Percentiles rank a stretch among this genome's conserved stretches.
phyloP scores from a whole-genome alignment of 164 flowering plant species.

The Kalanchoe fedtschenkoi region DNA sequence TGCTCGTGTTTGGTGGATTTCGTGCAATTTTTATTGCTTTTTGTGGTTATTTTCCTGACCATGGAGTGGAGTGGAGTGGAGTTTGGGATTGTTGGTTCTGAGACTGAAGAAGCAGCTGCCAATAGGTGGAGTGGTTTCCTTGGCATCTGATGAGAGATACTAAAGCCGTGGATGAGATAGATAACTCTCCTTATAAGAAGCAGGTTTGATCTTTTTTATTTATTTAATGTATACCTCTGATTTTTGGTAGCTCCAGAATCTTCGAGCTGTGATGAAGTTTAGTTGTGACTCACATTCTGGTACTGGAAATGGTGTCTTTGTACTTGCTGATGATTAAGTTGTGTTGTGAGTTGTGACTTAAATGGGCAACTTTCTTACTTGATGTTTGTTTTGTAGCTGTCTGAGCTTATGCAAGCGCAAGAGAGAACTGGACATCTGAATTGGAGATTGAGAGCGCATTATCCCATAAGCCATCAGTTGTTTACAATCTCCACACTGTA shows the following conservation, averaged over 20 bases:
- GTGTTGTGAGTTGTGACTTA: not conserved
- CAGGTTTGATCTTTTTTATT: conserved; percentile 30
- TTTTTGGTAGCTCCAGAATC: not conserved
- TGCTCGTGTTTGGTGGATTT: too few relatives aligned
- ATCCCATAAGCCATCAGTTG: not conserved
- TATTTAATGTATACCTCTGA: not conserved
- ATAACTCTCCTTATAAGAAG: conserved; percentile 42
- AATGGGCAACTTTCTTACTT: not conserved
- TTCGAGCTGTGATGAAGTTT: not conserved
- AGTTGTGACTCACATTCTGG: too few relatives aligned
- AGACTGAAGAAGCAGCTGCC: too few relatives aligned
- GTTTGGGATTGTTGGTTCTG: too few relatives aligned
- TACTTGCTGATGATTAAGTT: not conserved
- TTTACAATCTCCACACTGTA: conserved; percentile 21
- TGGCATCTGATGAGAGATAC: conserved; percentile 65
- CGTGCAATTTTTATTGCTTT: too few relatives aligned
- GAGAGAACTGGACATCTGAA: conserved; percentile 52
- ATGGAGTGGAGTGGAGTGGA: too few relatives aligned
- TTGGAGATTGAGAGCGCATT: conserved; percentile 23
- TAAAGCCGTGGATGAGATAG: conserved; percentile 62
- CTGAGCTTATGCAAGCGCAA: conserved; percentile 63
- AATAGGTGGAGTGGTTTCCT: too few relatives aligned
- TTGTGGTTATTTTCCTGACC: too few relatives aligned
- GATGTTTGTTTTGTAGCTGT: conserved; percentile 25
- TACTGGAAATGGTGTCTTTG: too few relatives aligned